Evolutionary conservation across 2,329 filamentous ascomycete species (phyloP).

Genomic region (Aspergillus niger): DNA sequence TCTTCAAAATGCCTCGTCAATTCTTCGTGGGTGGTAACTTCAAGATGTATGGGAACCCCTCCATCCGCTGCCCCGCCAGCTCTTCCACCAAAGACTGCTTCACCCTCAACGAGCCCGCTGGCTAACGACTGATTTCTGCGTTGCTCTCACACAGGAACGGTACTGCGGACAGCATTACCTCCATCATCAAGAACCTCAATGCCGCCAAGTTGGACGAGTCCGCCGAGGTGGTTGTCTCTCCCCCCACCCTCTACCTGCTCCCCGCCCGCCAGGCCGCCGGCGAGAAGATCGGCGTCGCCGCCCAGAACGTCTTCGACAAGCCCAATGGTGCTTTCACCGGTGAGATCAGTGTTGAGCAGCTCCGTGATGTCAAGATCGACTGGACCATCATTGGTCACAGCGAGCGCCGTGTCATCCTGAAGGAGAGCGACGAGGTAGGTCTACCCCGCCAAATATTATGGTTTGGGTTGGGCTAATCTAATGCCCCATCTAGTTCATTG

Average conservation of each 20-base stretch:
- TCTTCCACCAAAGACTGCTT: background rate
- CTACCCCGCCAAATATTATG: background rate
- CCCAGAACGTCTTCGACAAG: slow-evolving; percentile 98
- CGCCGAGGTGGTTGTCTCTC: slow-evolving; percentile 90
- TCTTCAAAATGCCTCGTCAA: slow-evolving; percentile 80
- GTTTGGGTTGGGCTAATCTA: background rate
- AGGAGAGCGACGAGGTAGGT: slow-evolving; percentile 72
- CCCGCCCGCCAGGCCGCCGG: slow-evolving; percentile 78
- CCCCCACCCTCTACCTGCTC: slow-evolving; percentile 86
- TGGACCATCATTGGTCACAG: slow-evolving; percentile 95
- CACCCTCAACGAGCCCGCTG: background rate
- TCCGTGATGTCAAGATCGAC: slow-evolving; percentile 82
- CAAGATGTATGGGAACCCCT: slow-evolving; percentile 74
- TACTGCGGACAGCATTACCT: slow-evolving; percentile 82
- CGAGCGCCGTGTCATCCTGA: slow-evolving; percentile 86
- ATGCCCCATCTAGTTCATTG: slow-evolving; percentile 62
- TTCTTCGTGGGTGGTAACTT: slow-evolving; percentile 99
- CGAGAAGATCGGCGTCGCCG: slow-evolving; percentile 77
- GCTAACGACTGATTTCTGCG: slow-evolving; percentile 28
- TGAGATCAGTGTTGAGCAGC: slow-evolving; percentile 89
- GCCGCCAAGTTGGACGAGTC: slow-evolving; percentile 65
- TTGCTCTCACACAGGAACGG: slow-evolving; percentile 72
- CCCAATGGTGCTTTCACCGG: slow-evolving; percentile 96
- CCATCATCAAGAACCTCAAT: slow-evolving; percentile 89
- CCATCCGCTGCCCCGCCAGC: slow-evolving; percentile 28